These are phyloP conservation scores for Aleurites moluccanus DNA, from an alignment of 441 rosid species.

Conservation along the genomic window DNA sequence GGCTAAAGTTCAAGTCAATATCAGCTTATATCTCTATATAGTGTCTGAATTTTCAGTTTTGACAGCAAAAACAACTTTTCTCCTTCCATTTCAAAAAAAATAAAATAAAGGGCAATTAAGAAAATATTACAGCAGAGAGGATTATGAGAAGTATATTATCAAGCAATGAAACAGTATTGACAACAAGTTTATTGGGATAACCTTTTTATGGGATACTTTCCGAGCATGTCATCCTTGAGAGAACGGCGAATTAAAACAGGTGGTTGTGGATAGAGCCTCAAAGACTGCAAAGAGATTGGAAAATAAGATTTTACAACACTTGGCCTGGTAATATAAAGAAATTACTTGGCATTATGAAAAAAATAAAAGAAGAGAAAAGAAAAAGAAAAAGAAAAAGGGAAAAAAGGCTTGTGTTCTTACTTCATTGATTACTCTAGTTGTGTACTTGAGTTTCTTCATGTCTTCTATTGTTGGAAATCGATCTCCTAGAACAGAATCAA, in stretches of 20 bases:
- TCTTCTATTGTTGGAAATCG: slow-evolving; percentile 81
- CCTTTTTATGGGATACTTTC: slow-evolving; percentile 83
- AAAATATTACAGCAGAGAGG: background rate
- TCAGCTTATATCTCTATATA: too few species aligned
- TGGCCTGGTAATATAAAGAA: slow-evolving; percentile 15
- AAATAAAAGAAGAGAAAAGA: background rate
- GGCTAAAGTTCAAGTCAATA: too few species aligned
- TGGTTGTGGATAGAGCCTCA: slow-evolving; percentile 98
- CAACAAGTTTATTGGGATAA: slow-evolving; percentile 17
- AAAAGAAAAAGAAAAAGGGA: background rate
- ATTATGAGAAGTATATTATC: background rate
- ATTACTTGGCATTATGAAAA: background rate
- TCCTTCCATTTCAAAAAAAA: background rate
- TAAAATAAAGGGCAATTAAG: background rate
- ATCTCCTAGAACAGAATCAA: slow-evolving; percentile 90
- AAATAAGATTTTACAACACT: slow-evolving; percentile 18
- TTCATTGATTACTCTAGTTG: slow-evolving; percentile 93
- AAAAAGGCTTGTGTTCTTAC: slow-evolving; percentile 37
- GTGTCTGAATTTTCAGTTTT: background rate
- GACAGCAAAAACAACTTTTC: background rate
- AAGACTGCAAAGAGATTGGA: slow-evolving; percentile 53
- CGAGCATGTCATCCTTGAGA: slow-evolving; percentile 67
- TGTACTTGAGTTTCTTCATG: slow-evolving; percentile 88
- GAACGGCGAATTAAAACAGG: slow-evolving; percentile 97
- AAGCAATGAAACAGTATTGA: too few species aligned